phyloP scores from a whole-genome alignment of 345 rosid genomes.

The Citrus medica region DNA sequence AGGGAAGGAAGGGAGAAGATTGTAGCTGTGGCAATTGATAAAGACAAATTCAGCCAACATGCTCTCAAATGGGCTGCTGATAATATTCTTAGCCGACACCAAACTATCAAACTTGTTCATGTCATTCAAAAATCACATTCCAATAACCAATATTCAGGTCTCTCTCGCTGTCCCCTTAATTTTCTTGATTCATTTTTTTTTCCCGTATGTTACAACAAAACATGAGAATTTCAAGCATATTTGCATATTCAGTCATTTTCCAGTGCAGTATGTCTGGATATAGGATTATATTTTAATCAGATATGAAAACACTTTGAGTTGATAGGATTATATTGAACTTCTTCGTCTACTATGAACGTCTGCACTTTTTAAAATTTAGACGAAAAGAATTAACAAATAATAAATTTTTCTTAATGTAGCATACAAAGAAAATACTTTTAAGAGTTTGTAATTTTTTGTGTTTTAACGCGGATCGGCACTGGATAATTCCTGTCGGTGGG shows the following conservation, averaged over 20 bases:
- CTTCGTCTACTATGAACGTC: too few relatives aligned
- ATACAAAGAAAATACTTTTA: too few relatives aligned
- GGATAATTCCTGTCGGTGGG: too few relatives aligned
- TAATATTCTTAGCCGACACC: constrained; percentile 31
- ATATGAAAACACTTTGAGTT: too few relatives aligned
- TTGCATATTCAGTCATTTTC: neutral
- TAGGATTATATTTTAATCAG: too few relatives aligned
- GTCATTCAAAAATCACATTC: constrained; percentile 35
- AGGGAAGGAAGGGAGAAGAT: constrained; percentile 27
- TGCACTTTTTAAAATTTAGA: too few relatives aligned
- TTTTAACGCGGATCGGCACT: too few relatives aligned
- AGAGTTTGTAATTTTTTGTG: too few relatives aligned
- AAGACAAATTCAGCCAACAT: constrained; percentile 37
- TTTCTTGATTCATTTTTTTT: neutral
- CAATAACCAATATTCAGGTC: neutral
- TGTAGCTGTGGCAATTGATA: constrained; percentile 44
- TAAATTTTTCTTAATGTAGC: too few relatives aligned
- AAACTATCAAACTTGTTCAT: constrained; percentile 53
- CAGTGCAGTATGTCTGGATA: too few relatives aligned
- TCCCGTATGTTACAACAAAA: neutral
- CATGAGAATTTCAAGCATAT: neutral
- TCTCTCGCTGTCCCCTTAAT: neutral
- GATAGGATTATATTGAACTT: neutral
- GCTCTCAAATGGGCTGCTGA: constrained; percentile 60
- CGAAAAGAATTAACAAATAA: too few relatives aligned